phyloP scores from a whole-genome alignment of 2,329 filamentous ascomycete genomes.

The Aspergillus piperis region DNA sequence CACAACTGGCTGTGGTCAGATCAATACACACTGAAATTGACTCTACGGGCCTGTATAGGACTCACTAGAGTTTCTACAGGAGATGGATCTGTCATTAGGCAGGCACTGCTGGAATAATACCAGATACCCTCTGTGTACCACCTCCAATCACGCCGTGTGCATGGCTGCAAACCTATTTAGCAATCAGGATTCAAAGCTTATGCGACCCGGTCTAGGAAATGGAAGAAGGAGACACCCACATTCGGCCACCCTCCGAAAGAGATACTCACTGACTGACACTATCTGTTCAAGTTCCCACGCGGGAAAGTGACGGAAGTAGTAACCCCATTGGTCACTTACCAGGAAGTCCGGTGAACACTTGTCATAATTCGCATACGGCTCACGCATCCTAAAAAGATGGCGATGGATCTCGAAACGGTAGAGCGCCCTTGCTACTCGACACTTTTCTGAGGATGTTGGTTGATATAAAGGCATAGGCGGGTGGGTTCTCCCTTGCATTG shows the following conservation, averaged over 20 bases:
- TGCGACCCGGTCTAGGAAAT: background rate
- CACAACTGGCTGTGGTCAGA: too few relatives aligned
- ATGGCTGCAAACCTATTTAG: background rate
- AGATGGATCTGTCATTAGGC: too few relatives aligned
- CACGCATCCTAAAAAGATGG: conserved; percentile 3
- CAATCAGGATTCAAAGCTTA: background rate
- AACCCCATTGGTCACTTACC: background rate
- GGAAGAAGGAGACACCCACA: background rate
- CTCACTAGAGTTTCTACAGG: too few relatives aligned
- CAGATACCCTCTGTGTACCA: too few relatives aligned
- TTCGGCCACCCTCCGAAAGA: conserved; percentile 4
- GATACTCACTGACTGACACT: conserved; percentile 7
- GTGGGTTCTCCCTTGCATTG: background rate
- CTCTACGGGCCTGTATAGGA: too few relatives aligned
- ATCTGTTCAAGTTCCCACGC: conserved; percentile 14
- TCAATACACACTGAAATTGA: too few relatives aligned
- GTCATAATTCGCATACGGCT: too few relatives aligned
- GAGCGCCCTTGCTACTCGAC: conserved; percentile 7
- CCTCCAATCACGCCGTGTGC: too few relatives aligned
- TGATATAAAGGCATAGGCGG: background rate
- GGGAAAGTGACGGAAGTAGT: conserved; percentile 3
- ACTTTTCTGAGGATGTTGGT: background rate
- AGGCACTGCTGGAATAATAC: too few relatives aligned
- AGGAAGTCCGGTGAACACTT: conserved; percentile 1
- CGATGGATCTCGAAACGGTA: conserved; percentile 12